Conservation (phyloP, 2,329 filamentous ascomycete genomes). For the Fusarium chaquense region DNA sequence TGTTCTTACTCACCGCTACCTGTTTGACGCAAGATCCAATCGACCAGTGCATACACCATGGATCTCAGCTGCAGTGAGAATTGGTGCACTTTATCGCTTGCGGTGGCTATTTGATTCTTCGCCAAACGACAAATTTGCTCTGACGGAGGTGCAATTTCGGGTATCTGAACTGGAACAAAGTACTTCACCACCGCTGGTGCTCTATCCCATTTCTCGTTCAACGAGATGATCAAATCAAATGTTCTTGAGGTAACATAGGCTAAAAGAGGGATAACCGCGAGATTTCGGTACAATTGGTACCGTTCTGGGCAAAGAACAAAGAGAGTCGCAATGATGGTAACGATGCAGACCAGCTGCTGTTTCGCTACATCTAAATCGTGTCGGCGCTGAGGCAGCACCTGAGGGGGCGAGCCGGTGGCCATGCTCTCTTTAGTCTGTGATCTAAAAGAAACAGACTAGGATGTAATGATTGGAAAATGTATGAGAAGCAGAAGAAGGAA, state of each 20-base stretch:
- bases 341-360: conserved; percentile 22
- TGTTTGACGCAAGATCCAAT: conserved; percentile 10
- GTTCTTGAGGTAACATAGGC: conserved; percentile 17
- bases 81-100: background rate
- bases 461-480: background rate
- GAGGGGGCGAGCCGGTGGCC: background rate
- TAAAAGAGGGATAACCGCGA: conserved; percentile 16
- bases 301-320: conserved; percentile 25
- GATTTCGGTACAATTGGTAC: conserved; percentile 24
- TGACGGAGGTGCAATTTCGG: conserved; percentile 9
- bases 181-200: conserved; percentile 24
- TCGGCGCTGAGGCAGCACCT: conserved; percentile 1
- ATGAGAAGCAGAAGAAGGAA: background rate
- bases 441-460: background rate
- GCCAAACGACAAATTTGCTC: conserved; percentile 4
- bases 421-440: background rate
- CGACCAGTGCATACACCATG: background rate
- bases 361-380: conserved; percentile 20
- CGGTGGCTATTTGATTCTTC: background rate
- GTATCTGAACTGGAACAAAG: conserved; percentile 19
- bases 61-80: background rate
- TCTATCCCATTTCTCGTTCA: conserved; percentile 28
- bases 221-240: conserved; percentile 15
- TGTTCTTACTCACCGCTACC: background rate
- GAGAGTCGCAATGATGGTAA: conserved; percentile 9